Conservation (phyloP, 768 basidiomycete genomes). For the Favolaschia claudopus region DNA sequence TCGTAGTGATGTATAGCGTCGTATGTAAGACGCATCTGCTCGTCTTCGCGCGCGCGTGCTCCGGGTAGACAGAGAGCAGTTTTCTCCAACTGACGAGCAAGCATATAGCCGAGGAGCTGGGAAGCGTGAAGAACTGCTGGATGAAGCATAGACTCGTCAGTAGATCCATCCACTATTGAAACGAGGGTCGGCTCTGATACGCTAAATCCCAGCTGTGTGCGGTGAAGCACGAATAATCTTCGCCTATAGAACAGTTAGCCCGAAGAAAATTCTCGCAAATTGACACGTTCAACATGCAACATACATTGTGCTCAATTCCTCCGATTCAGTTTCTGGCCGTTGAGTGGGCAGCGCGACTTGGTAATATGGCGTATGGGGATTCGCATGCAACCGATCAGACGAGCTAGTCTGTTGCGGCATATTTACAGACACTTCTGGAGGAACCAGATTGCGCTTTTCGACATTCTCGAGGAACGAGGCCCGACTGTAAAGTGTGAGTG, state of each 20-base stretch:
- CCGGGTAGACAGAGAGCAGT: background rate
- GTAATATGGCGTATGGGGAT: background rate
- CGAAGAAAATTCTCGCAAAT: background rate
- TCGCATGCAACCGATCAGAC: background rate
- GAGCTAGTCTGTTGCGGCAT: background rate
- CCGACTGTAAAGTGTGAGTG: background rate
- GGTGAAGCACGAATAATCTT: conserved; percentile 9
- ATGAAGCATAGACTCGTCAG: background rate
- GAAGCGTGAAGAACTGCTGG: conserved; percentile 13
- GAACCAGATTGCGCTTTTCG: background rate
- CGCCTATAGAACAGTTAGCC: background rate
- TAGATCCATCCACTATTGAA: background rate
- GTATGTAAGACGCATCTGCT: conserved; percentile 4
- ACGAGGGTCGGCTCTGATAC: background rate
- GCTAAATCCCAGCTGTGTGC: conserved; percentile 17
- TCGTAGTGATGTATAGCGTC: background rate
- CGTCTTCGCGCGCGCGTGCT: conserved; percentile 1
- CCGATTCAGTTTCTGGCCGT: background rate
- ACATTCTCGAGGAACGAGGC: conserved; percentile 1
- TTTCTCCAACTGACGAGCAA: conserved; percentile 9
- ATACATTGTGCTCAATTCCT: conserved; percentile 3
- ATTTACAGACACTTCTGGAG: background rate
- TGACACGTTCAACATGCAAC: background rate
- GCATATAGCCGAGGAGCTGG: conserved; percentile 19
- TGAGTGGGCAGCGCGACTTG: background rate